phyloP scores from a whole-genome alignment of 345 rosid species.

The Salix koriyanagi region DNA sequence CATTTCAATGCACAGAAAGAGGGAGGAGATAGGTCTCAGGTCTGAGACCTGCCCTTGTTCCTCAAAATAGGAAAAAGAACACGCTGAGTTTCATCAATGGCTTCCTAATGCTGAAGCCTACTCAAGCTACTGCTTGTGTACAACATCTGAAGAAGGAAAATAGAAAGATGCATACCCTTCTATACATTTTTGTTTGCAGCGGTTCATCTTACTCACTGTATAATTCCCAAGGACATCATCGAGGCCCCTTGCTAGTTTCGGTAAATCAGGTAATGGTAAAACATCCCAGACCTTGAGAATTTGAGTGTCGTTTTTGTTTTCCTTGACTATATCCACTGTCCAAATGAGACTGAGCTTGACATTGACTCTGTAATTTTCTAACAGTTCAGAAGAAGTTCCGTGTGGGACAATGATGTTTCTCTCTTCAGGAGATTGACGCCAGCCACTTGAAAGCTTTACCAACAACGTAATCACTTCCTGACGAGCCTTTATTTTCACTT shows the following conservation, averaged over 20 bases:
- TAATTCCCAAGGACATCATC: slow-evolving; percentile 29
- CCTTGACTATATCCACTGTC: slow-evolving; percentile 35
- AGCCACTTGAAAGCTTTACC: slow-evolving; percentile 37
- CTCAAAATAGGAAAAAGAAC: neutral
- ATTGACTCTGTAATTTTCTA: slow-evolving; percentile 41
- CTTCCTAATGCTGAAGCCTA: neutral
- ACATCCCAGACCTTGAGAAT: slow-evolving; percentile 52
- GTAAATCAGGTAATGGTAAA: slow-evolving; percentile 32
- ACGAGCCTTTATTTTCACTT: slow-evolving; percentile 11
- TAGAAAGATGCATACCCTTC: slow-evolving; percentile 36
- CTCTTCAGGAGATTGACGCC: slow-evolving; percentile 28
- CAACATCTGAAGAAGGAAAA: neutral
- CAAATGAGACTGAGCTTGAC: slow-evolving; percentile 25
- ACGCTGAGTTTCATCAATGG: neutral
- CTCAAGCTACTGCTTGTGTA: neutral
- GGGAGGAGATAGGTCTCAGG: neutral
- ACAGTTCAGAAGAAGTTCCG: slow-evolving; percentile 30
- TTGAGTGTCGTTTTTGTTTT: slow-evolving; percentile 25
- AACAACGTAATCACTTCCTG: slow-evolving; percentile 25
- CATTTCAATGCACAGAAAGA: too few relatives aligned
- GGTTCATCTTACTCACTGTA: slow-evolving; percentile 31
- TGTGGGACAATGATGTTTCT: slow-evolving; percentile 21
- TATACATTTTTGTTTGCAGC: slow-evolving; percentile 26
- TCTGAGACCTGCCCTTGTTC: neutral
- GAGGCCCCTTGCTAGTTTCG: slow-evolving; percentile 31